Evolutionary conservation across 306 rosid species (phyloP).

Genomic region (Casuarina equisetifolia): DNA sequence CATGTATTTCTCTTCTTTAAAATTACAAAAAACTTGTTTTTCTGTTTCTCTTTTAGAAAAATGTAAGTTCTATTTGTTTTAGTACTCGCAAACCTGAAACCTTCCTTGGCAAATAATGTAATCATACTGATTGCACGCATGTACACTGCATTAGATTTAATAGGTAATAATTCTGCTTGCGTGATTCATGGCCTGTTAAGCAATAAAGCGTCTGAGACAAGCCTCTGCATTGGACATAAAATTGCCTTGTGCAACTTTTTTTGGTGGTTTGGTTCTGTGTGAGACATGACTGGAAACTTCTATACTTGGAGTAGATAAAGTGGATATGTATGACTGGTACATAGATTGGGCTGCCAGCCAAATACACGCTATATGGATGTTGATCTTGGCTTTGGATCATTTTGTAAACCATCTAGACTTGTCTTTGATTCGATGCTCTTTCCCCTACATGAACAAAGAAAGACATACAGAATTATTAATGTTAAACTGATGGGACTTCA

Average conservation of each 20-base stretch:
- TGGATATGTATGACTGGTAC: not conserved
- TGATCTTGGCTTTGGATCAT: slow-evolving; percentile 11
- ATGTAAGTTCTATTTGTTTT: not conserved
- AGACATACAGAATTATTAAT: slow-evolving; percentile 1
- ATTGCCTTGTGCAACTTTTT: not conserved
- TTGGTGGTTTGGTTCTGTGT: not conserved
- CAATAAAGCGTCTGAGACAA: not conserved
- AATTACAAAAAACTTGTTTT: too few relatives aligned
- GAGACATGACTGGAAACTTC: not conserved
- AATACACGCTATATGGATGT: not conserved
- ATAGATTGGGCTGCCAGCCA: not conserved
- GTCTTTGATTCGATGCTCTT: not conserved
- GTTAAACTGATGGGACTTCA: slow-evolving; percentile 26
- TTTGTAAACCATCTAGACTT: not conserved
- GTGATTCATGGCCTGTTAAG: not conserved
- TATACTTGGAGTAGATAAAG: not conserved
- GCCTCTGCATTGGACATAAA: not conserved
- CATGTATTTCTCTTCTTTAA: too few relatives aligned
- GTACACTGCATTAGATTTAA: not conserved
- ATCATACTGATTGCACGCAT: not conserved
- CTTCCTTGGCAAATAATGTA: not conserved
- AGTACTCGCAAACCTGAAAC: not conserved
- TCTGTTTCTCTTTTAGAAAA: not conserved
- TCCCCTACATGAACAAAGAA: not conserved
- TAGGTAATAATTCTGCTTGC: not conserved